Conservation (phyloP, 352 stramenopile species). For the Globisporangium spiculum region DNA sequence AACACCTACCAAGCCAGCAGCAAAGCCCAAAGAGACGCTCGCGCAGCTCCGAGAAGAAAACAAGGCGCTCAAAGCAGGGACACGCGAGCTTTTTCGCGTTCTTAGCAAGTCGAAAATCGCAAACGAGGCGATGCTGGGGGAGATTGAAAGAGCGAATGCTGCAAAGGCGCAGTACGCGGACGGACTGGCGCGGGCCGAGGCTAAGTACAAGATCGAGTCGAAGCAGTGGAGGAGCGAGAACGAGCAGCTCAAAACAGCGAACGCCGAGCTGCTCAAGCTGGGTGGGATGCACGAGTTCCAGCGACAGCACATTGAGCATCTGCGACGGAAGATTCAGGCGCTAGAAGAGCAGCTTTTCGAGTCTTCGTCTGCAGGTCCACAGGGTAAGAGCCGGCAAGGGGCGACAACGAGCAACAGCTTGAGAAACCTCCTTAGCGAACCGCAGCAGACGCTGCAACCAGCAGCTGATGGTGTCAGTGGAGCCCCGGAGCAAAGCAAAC, state of each 20-base stretch:
- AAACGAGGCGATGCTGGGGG: neutral
- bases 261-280: neutral
- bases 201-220: neutral
- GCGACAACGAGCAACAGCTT: neutral
- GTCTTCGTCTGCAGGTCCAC: neutral
- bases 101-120: neutral
- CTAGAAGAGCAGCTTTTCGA: neutral
- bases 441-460: neutral
- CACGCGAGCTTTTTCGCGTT: neutral
- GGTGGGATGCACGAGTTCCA: neutral
- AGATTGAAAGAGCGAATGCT: neutral
- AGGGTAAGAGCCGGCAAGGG: neutral
- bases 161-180: neutral
- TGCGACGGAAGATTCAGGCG: neutral
- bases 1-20: neutral
- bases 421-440: neutral
- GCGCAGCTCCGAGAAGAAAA: neutral
- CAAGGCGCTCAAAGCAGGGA: neutral
- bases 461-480: neutral
- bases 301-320: neutral
- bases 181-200: neutral
- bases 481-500: neutral
- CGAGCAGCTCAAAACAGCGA: neutral
- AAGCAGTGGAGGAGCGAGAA: neutral
- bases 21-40: neutral